These are phyloP conservation scores for Fusarium aywerte DNA, from an alignment of 2,329 filamentous ascomycete genomes.

Conservation along the genomic window DNA sequence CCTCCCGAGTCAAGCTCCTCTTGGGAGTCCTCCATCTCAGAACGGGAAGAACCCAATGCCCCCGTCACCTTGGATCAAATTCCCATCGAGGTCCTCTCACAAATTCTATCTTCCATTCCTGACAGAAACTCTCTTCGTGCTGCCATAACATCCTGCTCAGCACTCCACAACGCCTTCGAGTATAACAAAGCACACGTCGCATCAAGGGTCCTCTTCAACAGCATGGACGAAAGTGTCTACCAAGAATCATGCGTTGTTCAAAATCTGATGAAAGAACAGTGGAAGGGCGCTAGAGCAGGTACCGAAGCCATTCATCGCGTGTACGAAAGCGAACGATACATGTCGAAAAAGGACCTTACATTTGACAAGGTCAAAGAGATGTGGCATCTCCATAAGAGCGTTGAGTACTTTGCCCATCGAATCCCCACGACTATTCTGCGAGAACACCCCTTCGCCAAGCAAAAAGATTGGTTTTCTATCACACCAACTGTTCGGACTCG, in stretches of 20 bases:
- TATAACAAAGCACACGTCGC: conserved; percentile 1
- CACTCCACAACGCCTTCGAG: conserved; percentile 9
- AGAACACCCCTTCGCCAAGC: neutral
- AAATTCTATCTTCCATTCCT: conserved; percentile 7
- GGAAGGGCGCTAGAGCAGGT: conserved; percentile 4
- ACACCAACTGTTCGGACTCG: conserved; percentile 1
- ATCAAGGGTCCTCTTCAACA: conserved; percentile 12
- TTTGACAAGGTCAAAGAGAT: conserved; percentile 1
- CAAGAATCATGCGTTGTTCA: conserved; percentile 1
- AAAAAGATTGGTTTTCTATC: neutral
- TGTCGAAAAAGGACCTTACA: neutral
- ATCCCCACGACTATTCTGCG: neutral
- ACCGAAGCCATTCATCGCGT: neutral
- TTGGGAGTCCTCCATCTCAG: neutral
- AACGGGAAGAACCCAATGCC: neutral
- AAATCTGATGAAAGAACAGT: conserved; percentile 2
- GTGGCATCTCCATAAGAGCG: conserved; percentile 11
- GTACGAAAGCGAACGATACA: neutral
- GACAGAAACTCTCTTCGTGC: conserved; percentile 1
- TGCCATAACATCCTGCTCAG: neutral
- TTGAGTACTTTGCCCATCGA: conserved; percentile 6
- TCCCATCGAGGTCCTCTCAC: conserved; percentile 7
- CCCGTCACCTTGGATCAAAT: neutral
- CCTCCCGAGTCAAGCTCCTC: neutral
- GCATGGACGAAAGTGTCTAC: conserved; percentile 20